These are phyloP conservation scores for Cadophora gregata DNA, from an alignment of 2,329 filamentous ascomycete genomes.

Conservation along the genomic window DNA sequence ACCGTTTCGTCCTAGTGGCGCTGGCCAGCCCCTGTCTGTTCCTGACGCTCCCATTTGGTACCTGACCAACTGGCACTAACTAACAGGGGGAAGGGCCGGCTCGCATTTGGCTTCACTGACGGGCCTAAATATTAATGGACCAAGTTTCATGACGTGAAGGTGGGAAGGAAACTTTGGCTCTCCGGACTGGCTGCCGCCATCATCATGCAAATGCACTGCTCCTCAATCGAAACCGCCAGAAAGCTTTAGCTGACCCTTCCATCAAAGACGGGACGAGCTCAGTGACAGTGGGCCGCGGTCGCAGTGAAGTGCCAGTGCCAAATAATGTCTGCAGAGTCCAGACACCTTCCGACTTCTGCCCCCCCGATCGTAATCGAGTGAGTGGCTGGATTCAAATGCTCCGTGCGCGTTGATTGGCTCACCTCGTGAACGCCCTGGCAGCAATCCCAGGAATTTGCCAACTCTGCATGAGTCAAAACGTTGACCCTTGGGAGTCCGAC, in stretches of 20 bases:
- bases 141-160: constrained; percentile 20
- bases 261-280: neutral
- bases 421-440: constrained; percentile 6
- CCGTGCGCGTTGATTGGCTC: constrained; percentile 10
- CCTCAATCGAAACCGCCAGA: constrained; percentile 2
- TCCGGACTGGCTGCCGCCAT: constrained; percentile 7
- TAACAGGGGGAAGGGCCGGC: constrained; percentile 10
- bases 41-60: constrained; percentile 15
- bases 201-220: constrained; percentile 6
- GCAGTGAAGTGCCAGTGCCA: neutral
- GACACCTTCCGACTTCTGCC: neutral
- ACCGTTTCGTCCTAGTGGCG: constrained; percentile 15
- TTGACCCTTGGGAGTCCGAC: constrained; percentile 19
- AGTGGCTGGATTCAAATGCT: neutral
- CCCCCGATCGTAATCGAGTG: constrained; percentile 4
- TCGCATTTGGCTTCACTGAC: constrained; percentile 11
- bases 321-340: constrained; percentile 4
- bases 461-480: constrained; percentile 35
- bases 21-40: neutral
- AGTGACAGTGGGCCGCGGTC: neutral
- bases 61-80: constrained; percentile 6
- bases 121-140: too few species aligned
- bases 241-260: neutral
- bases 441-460: constrained; percentile 23
- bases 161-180: neutral